A percentile compares a stretch with the other conserved stretches of the same genome.
Evolutionary conservation across 345 rosid genomes (phyloP).

Genomic region (Citrus hindsii): DNA sequence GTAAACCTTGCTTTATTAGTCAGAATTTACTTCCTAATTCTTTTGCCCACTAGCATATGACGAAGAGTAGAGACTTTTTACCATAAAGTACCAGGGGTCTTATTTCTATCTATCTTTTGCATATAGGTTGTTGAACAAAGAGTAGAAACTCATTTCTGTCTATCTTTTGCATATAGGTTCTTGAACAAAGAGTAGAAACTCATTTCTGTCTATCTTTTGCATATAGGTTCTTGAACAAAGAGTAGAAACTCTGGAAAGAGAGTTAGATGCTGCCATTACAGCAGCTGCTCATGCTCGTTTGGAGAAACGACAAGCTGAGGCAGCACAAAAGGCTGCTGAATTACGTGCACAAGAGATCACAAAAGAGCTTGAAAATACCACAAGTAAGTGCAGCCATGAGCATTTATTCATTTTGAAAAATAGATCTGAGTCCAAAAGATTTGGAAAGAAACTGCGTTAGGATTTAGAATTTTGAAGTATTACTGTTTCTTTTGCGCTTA

Average conservation of each 20-base stretch:
- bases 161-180: conserved; percentile 47
- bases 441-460: background rate
- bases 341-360: conserved; percentile 70
- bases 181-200: conserved; percentile 94
- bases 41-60: background rate
- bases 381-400: conserved; percentile 42
- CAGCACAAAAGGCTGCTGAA: conserved; percentile 86
- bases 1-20: background rate
- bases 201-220: conserved; percentile 1
- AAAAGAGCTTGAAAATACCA: conserved; percentile 93
- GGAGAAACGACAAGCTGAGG: conserved; percentile 92
- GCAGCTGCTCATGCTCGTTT: conserved; percentile 93
- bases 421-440: background rate
- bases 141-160: conserved; percentile 52
- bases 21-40: background rate
- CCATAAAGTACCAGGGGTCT: background rate
- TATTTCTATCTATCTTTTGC: conserved; percentile 7
- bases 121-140: conserved; percentile 91
- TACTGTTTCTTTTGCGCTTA: background rate
- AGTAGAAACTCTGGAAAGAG: conserved; percentile 91
- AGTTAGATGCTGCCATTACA: conserved; percentile 92
- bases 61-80: background rate
- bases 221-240: conserved; percentile 91
- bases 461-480: background rate
- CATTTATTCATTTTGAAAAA: background rate